Evolutionary conservation across 2,329 filamentous ascomycete genomes (phyloP), one percentile per base, ranked within the genome.

Genomic region (Pestalotiopsis sp.): DNA sequence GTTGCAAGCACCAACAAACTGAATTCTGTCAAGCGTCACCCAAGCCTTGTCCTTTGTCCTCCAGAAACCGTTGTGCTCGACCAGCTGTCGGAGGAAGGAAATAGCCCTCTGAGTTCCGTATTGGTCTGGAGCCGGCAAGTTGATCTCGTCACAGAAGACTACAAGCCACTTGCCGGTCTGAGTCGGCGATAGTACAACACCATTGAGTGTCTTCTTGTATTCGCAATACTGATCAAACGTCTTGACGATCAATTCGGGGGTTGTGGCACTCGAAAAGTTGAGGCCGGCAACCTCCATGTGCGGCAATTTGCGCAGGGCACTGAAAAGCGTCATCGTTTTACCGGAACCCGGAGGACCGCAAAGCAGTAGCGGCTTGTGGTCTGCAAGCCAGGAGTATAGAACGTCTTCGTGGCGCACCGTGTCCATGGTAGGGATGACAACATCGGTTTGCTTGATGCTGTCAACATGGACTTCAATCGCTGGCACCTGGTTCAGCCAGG

Each of bases 261-360:
- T 99, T 0, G 97, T 99, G 1, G 96, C 97, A 75, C 96, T 99
- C 4, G 97, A 99, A 81, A 99, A 99, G 82, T 99, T 99, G 79
- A 99, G 93, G 63, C 96, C 96, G 39, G 99, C 97, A 68, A 98
- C 94, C 81, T 99, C 96, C 95, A 99, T 98, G 79, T 98, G 98
- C 3, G 95, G 95, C 68, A 99, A 86, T 81, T 99, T 99, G 72
- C 96, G 92, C 66, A 99, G 89, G 41, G 96, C 96, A 78, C 95
- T 98, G 85, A 99, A 99, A 13, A 99, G 85, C 12, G 96, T 99
- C 96, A 99, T 99, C 4, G 96, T 99, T 85, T 99, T 99, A 86
- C 96, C 96, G 65, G 96, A 99, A 84, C 96, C 96, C 69, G 96
- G 96, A 78, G 96, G 97, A 80, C 96, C 97, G 79, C 96, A 99